Conservation (phyloP, 2,329 filamentous ascomycete species). For the Xylaria sp. region DNA sequence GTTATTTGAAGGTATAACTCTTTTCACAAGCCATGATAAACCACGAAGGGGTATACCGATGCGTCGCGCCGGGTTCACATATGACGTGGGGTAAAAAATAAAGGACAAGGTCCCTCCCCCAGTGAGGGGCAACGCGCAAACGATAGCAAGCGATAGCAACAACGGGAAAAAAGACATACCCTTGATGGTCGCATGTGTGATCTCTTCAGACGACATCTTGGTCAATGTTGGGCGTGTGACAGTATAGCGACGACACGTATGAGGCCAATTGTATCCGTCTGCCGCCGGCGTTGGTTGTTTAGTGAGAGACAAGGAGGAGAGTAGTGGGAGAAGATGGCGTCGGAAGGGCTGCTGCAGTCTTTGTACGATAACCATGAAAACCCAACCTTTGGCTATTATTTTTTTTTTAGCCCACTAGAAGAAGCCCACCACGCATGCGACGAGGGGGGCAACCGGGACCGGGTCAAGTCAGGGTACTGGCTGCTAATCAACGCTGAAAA, state of each 20-base stretch:
- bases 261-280: background rate
- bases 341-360: constrained; percentile 8
- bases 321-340: constrained; percentile 3
- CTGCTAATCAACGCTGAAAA: no score
- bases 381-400: constrained; percentile 14
- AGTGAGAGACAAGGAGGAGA: background rate
- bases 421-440: background rate
- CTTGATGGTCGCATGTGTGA: constrained; percentile 63
- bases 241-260: background rate
- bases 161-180: constrained; percentile 49
- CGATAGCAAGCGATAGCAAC: background rate
- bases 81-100: background rate
- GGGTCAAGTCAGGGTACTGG: no score
- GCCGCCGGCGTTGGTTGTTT: background rate
- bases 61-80: background rate
- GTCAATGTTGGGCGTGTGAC: background rate
- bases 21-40: background rate
- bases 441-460: no score
- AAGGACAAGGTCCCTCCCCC: background rate
- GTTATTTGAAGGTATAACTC: background rate
- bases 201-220: constrained; percentile 58
- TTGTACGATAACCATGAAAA: constrained; percentile 26
- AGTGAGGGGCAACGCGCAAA: constrained; percentile 7
- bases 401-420: no score
- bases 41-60: background rate